phyloP scores from a whole-genome alignment of 2,329 filamentous ascomycete species.

The Fusarium ambrosium region DNA sequence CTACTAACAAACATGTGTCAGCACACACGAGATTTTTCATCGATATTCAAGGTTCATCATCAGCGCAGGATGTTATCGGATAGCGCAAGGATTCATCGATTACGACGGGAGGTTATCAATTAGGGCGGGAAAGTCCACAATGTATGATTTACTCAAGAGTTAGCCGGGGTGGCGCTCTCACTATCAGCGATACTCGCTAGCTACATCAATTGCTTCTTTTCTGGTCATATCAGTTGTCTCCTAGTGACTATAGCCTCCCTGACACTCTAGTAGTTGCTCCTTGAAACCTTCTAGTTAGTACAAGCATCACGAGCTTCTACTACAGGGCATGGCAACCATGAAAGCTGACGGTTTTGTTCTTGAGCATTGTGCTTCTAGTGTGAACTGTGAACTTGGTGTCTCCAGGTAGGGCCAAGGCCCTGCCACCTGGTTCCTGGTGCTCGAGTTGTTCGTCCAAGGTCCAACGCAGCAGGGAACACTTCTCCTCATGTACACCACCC shows the following conservation, averaged over 20 bases:
- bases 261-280: neutral
- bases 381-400: neutral
- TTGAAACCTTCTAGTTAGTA: accelerated
- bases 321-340: neutral
- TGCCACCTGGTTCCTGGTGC: neutral
- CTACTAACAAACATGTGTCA: neutral
- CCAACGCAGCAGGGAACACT: neutral
- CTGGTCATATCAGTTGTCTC: neutral
- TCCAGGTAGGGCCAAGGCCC: neutral
- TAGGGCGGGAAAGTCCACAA: neutral
- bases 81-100: neutral
- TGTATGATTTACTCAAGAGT: neutral
- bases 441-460: neutral
- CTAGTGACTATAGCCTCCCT: neutral
- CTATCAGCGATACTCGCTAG: neutral
- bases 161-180: neutral
- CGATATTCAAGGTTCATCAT: neutral
- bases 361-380: neutral
- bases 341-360: neutral
- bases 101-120: neutral
- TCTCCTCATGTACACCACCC: neutral
- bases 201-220: neutral
- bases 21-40: neutral
- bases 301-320: neutral
- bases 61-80: neutral